Base-by-base conservation (phyloP, 441 rosid genomes). In the Viola pubescens region DNA sequence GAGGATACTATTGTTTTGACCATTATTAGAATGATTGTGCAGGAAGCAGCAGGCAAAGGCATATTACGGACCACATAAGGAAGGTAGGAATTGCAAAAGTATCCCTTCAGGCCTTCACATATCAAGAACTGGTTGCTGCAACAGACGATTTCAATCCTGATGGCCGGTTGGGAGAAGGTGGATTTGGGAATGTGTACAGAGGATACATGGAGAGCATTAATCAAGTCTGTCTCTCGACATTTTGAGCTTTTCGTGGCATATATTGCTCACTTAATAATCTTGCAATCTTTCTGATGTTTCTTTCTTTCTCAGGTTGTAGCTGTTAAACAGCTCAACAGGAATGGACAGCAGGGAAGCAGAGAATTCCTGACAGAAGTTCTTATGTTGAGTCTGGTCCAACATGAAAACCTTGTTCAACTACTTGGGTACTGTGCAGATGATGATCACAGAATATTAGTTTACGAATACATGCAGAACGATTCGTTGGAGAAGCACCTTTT, bases 111-210 rank as follows among this genome's bases (percentile, higher is more conserved):
- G 70, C 76, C 54, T 85, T 84, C 64, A 69, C 83, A 16, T 86
- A 74, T 66, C 65, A 74, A 19, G 90, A 91, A 66, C 81, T 91
- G 2, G 78, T 76, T 37, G 69, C 49, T 1, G 97, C 96, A 5
- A 86, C 95, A 4, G 53, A 75, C 8, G 79, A 78, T 67, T 88
- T 91, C 66, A 65, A 77, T 62, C 75, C 75, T 0, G 75, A 83
- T 5, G 71, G 65, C 67, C 71, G 74, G 56, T 72, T 91, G 3
- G 98, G 98, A 12, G 96, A 91, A 83, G 98, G 94, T n/a, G 98
- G 98, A 45, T 91, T 84, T 39, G 98, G 98, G 45, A 86, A 85
- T 73, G 96, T 86, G 13, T 91, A 88, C 70, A 83, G 72, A 75
- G 98, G 89, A 9, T 64, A 67, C 5, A 57, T 84, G 52, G 79